Base-by-base conservation (phyloP, 169 alveolate genomes). In the Plasmodium falciparum region DNA sequence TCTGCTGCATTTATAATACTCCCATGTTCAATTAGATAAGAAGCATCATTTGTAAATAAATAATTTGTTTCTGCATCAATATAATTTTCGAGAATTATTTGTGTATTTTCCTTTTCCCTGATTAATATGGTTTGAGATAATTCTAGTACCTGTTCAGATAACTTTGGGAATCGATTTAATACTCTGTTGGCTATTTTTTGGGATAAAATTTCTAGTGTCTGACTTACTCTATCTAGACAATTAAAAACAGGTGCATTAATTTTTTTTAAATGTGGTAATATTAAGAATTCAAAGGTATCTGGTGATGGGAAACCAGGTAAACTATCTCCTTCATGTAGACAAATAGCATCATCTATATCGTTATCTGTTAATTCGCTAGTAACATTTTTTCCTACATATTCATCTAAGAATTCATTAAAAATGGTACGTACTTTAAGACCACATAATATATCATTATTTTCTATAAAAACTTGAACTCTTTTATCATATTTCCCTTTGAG, bases 291-390 rank as follows among this genome's bases (percentile, higher is more conserved):
- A 93, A 98, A 98, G 22, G 98, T 98, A 93, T 98, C 99, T 2
- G 99, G 99, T 45, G 99, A 96, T 0, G 99, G 99, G 89, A 98
- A 98, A n/a, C 99, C 99, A 6, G 99, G 99, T 86, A 99, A 96
- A 45, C 98, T 95, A 93, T 98, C 99, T 9, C 99, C 99, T 91
- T 99, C 99, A 88, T 98, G 99, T 88, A 97, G 90, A 74, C 97
- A 93, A 47, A 99, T 98, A n/a, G 99, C 99, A 76, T 94, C 96
- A 92, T 98, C 98, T 24, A 99, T 98, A 86, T 99, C 99, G 88
- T 94, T 92, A 80, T 98, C 99, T 9, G 98, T 93, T n/a, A 96
- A 88, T 71, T 95, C 97, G 13, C 93, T 94, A 20, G 97, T 95
- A 59, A 95, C 96, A 65, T 91, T 93, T 78, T 92, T 90, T 9